Evolutionary conservation across 805 yeast genomes (phyloP), one percentile per base, ranked within the genome.

Genomic region (Metschnikowia aberdeeniae): DNA sequence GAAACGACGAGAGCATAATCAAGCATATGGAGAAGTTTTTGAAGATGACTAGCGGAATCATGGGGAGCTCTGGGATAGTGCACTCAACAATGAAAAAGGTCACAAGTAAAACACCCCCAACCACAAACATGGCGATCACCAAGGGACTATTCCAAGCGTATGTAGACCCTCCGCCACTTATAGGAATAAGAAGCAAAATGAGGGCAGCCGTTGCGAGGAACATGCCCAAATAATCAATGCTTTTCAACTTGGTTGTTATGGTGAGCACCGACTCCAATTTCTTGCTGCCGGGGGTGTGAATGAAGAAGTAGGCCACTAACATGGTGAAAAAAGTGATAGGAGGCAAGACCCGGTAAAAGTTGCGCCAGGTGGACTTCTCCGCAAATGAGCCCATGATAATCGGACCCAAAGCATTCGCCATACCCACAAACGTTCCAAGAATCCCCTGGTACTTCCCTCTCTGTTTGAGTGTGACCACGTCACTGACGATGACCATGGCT

Each of bases 81-180:
- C 72, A 66, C 54, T 84, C 86, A 26, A 76, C 68, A 3, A 78
- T 19, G 7, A 80, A 31, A 44, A 84, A 81, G 0, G 57, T 48
- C 1, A 72, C 46, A 19, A 76, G 64, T 22, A 63, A 55, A 6
- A 59, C 27, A 2, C 66, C 66, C 2, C 74, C 74, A 9, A 67
- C 56, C 5, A 59, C 52, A 43, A 70, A 66, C 58, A 68, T 59
- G 10, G 53, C 54, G 20, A 70, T 70, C 5, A 68, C 68, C 8
- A 68, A 38, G 0, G 66, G 45, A 43, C 70, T 75, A 52, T 71
- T 53, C 89, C 89, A 84, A 0, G 66, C 59, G 56, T 72, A 81
- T 9, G 75, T 64, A 7, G 76, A 64, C 2, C 88, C 88, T 30
- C 88, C 89, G 13, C 83, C 82, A 50, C 75, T 72, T 17, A 80